Conservation (phyloP, 169 alveolate species). For the Plasmodium inui region DNA sequence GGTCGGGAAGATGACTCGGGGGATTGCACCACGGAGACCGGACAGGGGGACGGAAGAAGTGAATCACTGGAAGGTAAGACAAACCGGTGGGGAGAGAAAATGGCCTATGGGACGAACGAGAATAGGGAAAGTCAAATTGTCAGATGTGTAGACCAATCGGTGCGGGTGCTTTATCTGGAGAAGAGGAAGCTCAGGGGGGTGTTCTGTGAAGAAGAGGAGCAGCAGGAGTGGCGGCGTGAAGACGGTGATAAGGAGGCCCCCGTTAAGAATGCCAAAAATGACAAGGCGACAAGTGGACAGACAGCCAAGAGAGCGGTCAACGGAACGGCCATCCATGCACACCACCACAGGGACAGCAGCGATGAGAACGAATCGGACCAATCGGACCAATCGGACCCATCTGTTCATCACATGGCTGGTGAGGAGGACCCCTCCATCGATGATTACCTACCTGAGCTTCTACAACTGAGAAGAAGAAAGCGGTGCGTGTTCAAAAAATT, state of each 20-base stretch:
- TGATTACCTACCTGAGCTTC: constrained; percentile 6
- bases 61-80: neutral
- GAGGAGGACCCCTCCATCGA: neutral
- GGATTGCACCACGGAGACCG: neutral
- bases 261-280: neutral
- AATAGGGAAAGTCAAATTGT: neutral
- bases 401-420: neutral
- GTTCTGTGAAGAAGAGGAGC: neutral
- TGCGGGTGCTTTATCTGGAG: constrained; percentile 19
- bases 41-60: neutral
- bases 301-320: neutral
- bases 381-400: neutral
- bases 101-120: neutral
- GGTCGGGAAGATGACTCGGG: neutral
- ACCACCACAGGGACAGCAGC: neutral
- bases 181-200: constrained; percentile 2
- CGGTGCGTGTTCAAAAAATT: constrained; percentile 7
- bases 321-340: neutral
- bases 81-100: neutral
- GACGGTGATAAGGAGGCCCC: neutral
- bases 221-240: neutral
- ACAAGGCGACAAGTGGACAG: neutral
- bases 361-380: neutral
- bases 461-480: neutral
- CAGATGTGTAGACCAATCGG: neutral